Percentiles rank a stretch among this genome's conserved stretches.
phyloP scores from a whole-genome alignment of 305 asterid species.

The Fraxinus albicans region DNA sequence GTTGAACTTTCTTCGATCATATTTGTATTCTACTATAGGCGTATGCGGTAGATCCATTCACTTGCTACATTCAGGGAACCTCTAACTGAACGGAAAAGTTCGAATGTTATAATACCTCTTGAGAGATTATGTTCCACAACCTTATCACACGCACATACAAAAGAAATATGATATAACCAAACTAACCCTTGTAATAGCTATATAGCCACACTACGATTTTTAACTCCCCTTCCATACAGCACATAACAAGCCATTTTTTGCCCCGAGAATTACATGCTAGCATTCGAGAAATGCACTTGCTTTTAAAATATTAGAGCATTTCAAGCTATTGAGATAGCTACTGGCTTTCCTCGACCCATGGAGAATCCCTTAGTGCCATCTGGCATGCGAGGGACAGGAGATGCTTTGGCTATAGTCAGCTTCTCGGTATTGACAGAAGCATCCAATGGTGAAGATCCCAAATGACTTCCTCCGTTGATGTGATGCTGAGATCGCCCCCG shows the following conservation, averaged over 20 bases:
- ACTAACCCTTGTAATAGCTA: not conserved
- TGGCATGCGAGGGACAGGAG: conserved; percentile 90
- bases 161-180: not conserved
- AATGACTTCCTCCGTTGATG: conserved; percentile 30
- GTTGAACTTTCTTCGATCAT: not conserved
- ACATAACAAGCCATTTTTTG: conserved; percentile 4
- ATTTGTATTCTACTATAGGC: not conserved
- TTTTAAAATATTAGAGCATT: not conserved
- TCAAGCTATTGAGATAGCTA: conserved; percentile 46
- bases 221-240: not conserved
- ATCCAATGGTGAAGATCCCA: conserved; percentile 38
- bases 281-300: conserved; percentile 7
- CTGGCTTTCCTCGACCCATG: conserved; percentile 85
- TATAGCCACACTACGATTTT: not conserved
- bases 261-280: conserved; percentile 22
- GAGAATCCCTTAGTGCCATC: conserved; percentile 97
- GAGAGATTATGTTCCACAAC: not conserved
- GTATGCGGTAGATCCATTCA: not conserved
- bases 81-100: not conserved
- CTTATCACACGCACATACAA: not conserved
- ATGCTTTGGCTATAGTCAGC: conserved; percentile 32
- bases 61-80: not conserved
- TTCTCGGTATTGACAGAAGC: conserved; percentile 41
- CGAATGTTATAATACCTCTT: not conserved
- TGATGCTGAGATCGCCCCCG: conserved; percentile 56